phyloP scores from a whole-genome alignment of 2,329 filamentous ascomycete species.

The Calonectria honghensis region DNA sequence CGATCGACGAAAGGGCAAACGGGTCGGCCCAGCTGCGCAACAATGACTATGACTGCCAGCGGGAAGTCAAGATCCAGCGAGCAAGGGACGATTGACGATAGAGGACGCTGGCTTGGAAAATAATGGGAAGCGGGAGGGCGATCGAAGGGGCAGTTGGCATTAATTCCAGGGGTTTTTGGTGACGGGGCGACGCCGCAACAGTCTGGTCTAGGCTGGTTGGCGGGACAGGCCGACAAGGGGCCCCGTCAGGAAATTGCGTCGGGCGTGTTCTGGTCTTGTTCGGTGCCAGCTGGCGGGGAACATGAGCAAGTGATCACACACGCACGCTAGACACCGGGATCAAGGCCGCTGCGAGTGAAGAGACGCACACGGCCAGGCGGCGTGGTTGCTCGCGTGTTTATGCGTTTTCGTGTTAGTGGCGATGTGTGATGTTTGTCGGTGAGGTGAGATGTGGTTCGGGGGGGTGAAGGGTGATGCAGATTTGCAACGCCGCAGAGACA shows the following conservation, averaged over 20 bases:
- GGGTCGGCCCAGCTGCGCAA: conserved; percentile 26
- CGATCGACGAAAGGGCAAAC: conserved; percentile 15
- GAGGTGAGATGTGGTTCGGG: not conserved
- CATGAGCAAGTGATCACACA: conserved; percentile 4
- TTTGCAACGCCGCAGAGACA: conserved; percentile 9
- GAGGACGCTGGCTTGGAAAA: conserved; percentile 19
- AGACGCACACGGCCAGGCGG: not conserved
- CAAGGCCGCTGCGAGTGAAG: conserved; percentile 3
- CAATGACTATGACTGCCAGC: conserved; percentile 42
- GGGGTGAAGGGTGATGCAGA: conserved; percentile 2
- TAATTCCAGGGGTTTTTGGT: conserved; percentile 52
- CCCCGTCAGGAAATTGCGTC: conserved; percentile 39
- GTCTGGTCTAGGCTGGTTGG: conserved; percentile 43
- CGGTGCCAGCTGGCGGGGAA: conserved; percentile 23
- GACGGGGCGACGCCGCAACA: conserved; percentile 50
- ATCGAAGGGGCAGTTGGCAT: conserved; percentile 54
- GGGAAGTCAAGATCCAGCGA: conserved; percentile 35
- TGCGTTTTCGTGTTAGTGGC: conserved; percentile 16
- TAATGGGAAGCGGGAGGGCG: conserved; percentile 33
- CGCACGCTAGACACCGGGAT: not conserved
- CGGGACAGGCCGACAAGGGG: conserved; percentile 38
- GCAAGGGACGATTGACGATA: conserved; percentile 26
- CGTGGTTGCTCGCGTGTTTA: conserved; percentile 5
- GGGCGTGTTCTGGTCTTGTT: conserved; percentile 28
- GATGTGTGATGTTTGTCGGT: conserved; percentile 17